Evolutionary conservation across 2,329 filamentous ascomycete genomes (phyloP), one percentile per base, ranked within the genome.

Genomic region (Cladosporium halotolerans): DNA sequence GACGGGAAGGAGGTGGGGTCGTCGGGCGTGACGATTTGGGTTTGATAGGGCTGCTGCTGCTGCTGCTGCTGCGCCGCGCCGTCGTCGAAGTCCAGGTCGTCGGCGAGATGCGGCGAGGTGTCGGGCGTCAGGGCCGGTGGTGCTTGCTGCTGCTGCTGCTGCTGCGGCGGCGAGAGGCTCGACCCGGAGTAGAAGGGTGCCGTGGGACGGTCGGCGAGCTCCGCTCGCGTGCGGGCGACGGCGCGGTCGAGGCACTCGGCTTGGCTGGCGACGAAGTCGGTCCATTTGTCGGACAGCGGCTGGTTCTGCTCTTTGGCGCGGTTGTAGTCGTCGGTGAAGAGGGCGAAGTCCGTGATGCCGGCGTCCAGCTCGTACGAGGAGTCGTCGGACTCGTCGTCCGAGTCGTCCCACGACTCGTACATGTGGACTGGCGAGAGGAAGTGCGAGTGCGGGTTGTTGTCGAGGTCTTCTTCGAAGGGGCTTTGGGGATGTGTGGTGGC

Each of bases 271-370:
- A 67, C 44, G 14, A 68, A 57, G 40, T 49, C 51, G 8, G 60
- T 51, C 65, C 65, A 68, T 54, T 57, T 55, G 48, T 53, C 44
- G 6, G 62, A 56, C 4, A 66, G 53, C 3, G 58, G 45, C 36
- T 59, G 43, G 9, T 61, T 47, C n/a, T 44, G 54, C 53, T 61
- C 58, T 55, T 65, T 55, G 3, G 63, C 63, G 36, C 52, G 57
- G 8, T 60, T 60, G 43, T 60, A 45, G 46, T 68, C 65, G 39
- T 56, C 40, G 54, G 62, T 55, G 59, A 67, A 68, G 40, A 66
- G 62, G 8, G 64, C 62, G 43, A 67, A 68, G 56, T 68, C 66
- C 36, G 60, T 67, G 41, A 67, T 67, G 47, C 63, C 66, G 14
- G 65, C 65, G 38, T 62, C 63, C 47, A 66, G 49, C 16, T 64